Percentiles rank a stretch among this genome's conserved stretches.
These are phyloP conservation scores for Chrysanthemum seticuspe DNA, from an alignment of 129 eudicot species.

Conservation along the genomic window DNA sequence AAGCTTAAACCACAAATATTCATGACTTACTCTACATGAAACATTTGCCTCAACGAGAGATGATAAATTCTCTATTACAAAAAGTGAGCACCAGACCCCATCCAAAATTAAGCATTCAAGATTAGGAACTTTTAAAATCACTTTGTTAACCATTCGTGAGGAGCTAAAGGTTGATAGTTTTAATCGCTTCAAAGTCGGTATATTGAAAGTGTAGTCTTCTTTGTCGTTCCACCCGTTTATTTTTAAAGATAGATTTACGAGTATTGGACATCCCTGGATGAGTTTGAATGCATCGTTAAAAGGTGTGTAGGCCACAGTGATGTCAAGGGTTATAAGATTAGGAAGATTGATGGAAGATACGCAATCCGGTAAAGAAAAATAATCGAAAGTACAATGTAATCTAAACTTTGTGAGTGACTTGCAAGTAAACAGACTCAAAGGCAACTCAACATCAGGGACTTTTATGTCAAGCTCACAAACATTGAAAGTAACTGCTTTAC, in stretches of 20 bases:
- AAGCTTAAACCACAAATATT: neutral
- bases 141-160: neutral
- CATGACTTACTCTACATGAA: neutral
- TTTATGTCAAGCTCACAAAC: constrained; percentile 15
- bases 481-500: neutral
- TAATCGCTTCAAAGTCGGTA: constrained; percentile 23
- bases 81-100: neutral
- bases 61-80: constrained; percentile 7
- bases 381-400: neutral
- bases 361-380: neutral
- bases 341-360: neutral
- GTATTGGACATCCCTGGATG: constrained; percentile 9
- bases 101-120: constrained; percentile 18
- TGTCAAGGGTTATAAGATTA: constrained; percentile 15
- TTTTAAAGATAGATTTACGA: constrained; percentile 16
- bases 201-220: constrained; percentile 5
- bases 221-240: neutral
- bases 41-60: neutral
- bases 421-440: constrained; percentile 21
- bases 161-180: neutral
- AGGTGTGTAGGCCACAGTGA: neutral
- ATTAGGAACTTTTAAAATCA: constrained; percentile 15
- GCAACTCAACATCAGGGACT: neutral
- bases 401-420: constrained; percentile 19
- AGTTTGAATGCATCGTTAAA: neutral